Base-by-base conservation (phyloP, 2,329 filamentous ascomycete genomes). In the Acrocalymma vagum region DNA sequence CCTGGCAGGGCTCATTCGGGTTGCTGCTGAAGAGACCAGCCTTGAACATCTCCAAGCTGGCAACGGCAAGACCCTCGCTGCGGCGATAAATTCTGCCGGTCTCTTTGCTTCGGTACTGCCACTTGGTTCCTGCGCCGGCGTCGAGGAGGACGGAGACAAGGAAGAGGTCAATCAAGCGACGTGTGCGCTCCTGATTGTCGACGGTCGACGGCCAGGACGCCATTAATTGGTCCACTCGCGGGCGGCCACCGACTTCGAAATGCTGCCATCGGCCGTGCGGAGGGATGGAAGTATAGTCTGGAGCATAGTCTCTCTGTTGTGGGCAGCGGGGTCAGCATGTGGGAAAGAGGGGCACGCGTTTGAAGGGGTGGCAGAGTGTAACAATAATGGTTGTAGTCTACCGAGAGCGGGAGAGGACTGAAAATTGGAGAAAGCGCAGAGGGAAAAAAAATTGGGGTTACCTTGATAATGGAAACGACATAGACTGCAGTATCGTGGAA, bases 391-490 rank as follows among this genome's bases (percentile, higher is more conserved):
- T 17, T 32, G 36, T 15, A 22, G n/a, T n/a, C n/a, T n/a, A n/a
- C n/a, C n/a, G n/a, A n/a, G n/a, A n/a, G n/a, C n/a, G n/a, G n/a
- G n/a, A n/a, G n/a, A n/a, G n/a, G n/a, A n/a, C n/a, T n/a, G n/a
- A n/a, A n/a, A n/a, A n/a, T n/a, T n/a, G n/a, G n/a, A n/a, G n/a
- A 9, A 6, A 17, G 17, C 9, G 8, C 29, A 14, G 14, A 32
- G 6, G 14, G 13, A 29, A 36, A 37, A 15, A n/a, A n/a, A n/a
- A n/a, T n/a, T n/a, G n/a, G 13, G 62, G 78, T 54, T 75, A 92
- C 91, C 87, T 95, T 96, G 76, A 96, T 95, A 51, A 96, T 93
- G 26, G 88, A 86, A n/a, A 93, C 86, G 8, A 96, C 88, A 67
- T 95, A 96, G 29, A 81, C 81, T 10, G 92, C 90, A 1, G 93